Evolutionary conservation across 306 rosid species (phyloP), one percentile per base, ranked within the genome.

Genomic region (Betula pendula): DNA sequence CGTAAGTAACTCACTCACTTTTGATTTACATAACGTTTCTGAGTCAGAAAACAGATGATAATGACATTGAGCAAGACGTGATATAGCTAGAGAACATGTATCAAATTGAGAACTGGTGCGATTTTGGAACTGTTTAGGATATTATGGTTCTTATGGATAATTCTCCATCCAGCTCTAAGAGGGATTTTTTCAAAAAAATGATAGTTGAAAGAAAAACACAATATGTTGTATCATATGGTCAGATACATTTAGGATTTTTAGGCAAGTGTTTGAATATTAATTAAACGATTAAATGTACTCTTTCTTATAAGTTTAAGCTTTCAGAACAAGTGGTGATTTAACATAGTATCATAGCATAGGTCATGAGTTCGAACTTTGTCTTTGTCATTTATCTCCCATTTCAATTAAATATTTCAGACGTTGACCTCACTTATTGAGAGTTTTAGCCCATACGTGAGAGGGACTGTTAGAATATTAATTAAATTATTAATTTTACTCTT

Each of bases 1-100:
- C 47, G 98, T 94, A 81, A 92, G 97, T 84, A 71, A 59, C 80
- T 56, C 1, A 59, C 80, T 56, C 1, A 1, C 25, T 10, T 25
- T 12, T 24, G 7, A 71, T 38, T 65, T 65, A 65, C 17, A 29
- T 14, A 38, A 17, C 2, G 38, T 35, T 65, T 6, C 29, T 33
- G 24, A 5, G 27, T 53, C 27, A 25, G 9, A 25, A 16, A 58
- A 59, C 27, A 59, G 38, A 59, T 59, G 67, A 59, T 25, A 13
- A 59, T 14, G 15, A 27, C 10, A 59, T 2, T 2, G 8, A 25
- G 67, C 1, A 27, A 67, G 24, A 17, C 27, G 8, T 67, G 38
- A 14, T 24, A 56, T 56, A 56, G 7, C 33, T 9, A 56, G 5
- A 19, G 27, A 24, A 20, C 63, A 16, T 24, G 22, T 56, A 22